phyloP scores from a whole-genome alignment of 306 rosid species.

The Oemleria cerasiformis region DNA sequence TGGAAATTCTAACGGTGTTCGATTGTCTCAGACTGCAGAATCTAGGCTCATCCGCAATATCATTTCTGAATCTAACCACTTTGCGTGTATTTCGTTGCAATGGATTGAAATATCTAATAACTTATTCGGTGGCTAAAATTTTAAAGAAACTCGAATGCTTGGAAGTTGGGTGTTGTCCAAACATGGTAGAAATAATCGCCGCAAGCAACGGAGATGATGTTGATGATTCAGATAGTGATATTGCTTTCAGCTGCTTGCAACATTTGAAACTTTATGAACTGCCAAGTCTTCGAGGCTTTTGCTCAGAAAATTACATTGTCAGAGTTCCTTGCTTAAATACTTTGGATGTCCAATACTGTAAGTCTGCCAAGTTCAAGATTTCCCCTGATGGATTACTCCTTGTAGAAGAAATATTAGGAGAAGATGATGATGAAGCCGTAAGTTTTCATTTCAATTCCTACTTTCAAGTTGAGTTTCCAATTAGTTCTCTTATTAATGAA shows the following conservation, averaged over 20 bases:
- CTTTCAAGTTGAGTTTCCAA: no score
- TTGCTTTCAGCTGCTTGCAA: neutral
- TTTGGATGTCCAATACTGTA: neutral
- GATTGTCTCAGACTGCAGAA: no score
- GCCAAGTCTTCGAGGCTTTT: neutral
- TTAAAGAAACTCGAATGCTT: neutral
- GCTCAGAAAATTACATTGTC: neutral
- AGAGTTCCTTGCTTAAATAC: neutral
- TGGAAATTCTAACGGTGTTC: no score
- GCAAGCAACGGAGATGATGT: neutral
- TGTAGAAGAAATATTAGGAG: no score
- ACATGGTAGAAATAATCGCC: neutral
- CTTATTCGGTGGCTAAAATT: constrained; percentile 1
- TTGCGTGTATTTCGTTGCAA: accelerated
- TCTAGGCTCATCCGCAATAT: neutral
- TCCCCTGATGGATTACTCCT: neutral
- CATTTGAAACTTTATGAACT: neutral
- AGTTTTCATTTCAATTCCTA: no score
- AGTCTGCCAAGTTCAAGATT: neutral
- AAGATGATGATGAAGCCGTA: no score
- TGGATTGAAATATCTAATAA: neutral
- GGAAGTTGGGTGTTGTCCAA: neutral
- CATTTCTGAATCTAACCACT: neutral
- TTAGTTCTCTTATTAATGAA: no score
- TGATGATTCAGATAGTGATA: neutral